Percentiles rank a stretch among this genome's conserved stretches.
These are phyloP conservation scores for Alloteropsis semialata DNA, from an alignment of 176 grass and related monocot genomes.

Conservation along the genomic window DNA sequence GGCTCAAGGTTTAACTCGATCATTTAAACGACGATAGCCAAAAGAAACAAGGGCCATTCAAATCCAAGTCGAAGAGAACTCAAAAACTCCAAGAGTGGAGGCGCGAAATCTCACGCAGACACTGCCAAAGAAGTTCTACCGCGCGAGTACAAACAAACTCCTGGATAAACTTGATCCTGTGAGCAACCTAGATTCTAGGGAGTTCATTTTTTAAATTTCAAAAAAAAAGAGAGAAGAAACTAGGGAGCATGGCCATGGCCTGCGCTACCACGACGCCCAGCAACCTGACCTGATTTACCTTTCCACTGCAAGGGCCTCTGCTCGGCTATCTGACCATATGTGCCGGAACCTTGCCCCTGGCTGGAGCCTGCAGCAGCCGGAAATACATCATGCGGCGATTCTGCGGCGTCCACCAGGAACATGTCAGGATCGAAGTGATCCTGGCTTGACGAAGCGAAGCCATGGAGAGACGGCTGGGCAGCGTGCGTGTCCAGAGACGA, in stretches of 20 bases:
- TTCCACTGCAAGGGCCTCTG: not conserved
- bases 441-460: constrained; percentile 1
- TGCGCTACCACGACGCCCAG: not conserved
- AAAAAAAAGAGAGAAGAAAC: too few species aligned
- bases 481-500: not conserved
- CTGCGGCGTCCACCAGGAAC: constrained; percentile 24
- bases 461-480: not conserved
- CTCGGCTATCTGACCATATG: not conserved
- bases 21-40: not conserved
- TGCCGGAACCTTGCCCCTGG: not conserved
- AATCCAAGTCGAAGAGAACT: not conserved
- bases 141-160: too few species aligned
- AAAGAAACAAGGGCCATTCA: not conserved
- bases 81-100: not conserved
- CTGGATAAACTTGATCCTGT: too few species aligned
- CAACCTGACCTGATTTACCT: not conserved
- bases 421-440: constrained; percentile 33
- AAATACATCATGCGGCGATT: not conserved
- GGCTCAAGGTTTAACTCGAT: not conserved
- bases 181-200: too few species aligned
- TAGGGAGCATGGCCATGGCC: not conserved
- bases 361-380: not conserved
- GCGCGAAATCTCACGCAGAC: too few species aligned
- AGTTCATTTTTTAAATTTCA: too few species aligned
- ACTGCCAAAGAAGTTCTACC: too few species aligned